These are phyloP conservation scores for Eutrema japonicum DNA, from an alignment of 345 rosid species.

Conservation along the genomic window DNA sequence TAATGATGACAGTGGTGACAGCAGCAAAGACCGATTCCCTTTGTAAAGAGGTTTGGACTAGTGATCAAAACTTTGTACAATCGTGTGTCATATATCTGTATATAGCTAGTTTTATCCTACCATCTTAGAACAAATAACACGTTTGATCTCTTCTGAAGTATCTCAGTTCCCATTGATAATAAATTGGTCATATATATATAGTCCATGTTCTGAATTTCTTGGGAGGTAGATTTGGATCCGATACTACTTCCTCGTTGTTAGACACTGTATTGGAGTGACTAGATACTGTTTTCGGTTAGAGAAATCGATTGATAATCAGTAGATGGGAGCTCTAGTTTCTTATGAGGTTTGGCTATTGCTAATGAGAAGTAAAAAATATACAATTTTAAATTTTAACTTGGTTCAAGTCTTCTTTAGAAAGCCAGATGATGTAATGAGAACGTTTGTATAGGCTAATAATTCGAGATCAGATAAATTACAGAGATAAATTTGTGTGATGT, in stretches of 20 bases:
- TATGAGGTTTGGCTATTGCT: background rate
- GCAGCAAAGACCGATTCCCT: slow-evolving; percentile 46
- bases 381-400: background rate
- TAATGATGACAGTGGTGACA: slow-evolving; percentile 42
- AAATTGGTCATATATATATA: slow-evolving; percentile 3
- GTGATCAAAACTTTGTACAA: slow-evolving; percentile 46
- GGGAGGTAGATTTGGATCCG: background rate
- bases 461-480: background rate
- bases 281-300: background rate
- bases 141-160: background rate
- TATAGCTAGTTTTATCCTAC: slow-evolving; percentile 38
- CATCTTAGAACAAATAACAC: slow-evolving; percentile 26
- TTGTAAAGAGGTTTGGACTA: slow-evolving; percentile 47
- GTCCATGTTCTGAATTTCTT: background rate
- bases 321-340: slow-evolving; percentile 2
- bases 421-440: background rate
- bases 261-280: background rate
- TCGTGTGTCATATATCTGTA: slow-evolving; percentile 45
- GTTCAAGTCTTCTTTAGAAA: background rate
- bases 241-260: background rate
- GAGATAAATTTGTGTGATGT: background rate
- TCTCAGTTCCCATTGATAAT: slow-evolving; percentile 1
- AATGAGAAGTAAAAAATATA: background rate
- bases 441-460: background rate
- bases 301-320: background rate